Base-by-base conservation (phyloP, 352 stramenopile species). In the Albugo laibachii region DNA sequence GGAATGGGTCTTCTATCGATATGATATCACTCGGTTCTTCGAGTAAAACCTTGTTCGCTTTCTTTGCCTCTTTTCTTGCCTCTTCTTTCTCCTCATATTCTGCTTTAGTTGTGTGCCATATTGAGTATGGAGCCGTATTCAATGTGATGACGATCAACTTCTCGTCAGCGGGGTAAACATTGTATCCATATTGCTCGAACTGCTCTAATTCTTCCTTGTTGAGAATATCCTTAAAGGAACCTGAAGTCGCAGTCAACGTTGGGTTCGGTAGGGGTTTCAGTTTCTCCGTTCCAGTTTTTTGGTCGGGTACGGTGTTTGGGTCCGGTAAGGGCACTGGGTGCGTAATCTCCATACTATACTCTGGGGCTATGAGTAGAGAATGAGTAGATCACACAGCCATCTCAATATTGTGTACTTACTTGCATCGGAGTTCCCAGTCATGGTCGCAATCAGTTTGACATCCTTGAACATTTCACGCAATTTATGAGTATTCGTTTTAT, bases 51-150 rank as follows among this genome's bases (percentile, higher is more conserved):
- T n/a, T n/a, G n/a, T n/a, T n/a, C n/a, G n/a, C n/a, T n/a, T n/a
- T n/a, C n/a, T n/a, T n/a, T n/a, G n/a, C n/a, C n/a, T n/a, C n/a
- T n/a, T n/a, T n/a, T n/a, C n/a, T n/a, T n/a, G n/a, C n/a, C n/a
- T n/a, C n/a, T n/a, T n/a, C n/a, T n/a, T n/a, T n/a, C n/a, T n/a
- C n/a, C n/a, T 13, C 36, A 36, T 18, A 1, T 19, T 12, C 16
- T 38, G 19, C 31, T 13, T 31, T 16, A 34, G 13, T 14, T 13
- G 6, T 13, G 5, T 18, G 21, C 53, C 66, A 24, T 49, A 86
- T 74, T 60, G 77, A 84, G 52, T 87, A 91, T 0, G 72, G 72
- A 1, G 88, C 55, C 0, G 78, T 91, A 54, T 91, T 91, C 39
- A 91, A 59, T 12, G 75, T 82, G 42, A 88, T 59, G 36, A 91